Conservation (phyloP, 345 rosid species). For the Ricinus communis region DNA sequence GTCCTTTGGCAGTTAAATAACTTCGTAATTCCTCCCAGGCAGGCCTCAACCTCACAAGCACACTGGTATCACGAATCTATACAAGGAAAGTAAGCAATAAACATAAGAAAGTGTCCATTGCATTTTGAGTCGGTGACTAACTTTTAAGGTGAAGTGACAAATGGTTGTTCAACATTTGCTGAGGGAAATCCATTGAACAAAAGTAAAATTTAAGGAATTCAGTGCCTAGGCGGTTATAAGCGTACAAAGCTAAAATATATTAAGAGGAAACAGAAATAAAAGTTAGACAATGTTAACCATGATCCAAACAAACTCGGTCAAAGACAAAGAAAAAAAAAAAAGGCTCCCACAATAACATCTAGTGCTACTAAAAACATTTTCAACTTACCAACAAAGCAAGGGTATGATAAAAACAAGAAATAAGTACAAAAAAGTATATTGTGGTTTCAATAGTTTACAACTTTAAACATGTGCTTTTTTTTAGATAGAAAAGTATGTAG, state of each 20-base stretch:
- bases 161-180: background rate
- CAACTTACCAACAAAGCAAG: background rate
- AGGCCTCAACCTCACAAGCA: conserved; percentile 95
- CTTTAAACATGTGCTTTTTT: too few species aligned
- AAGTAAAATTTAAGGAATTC: background rate
- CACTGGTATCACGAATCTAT: conserved; percentile 71
- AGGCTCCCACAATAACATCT: background rate
- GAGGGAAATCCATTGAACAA: background rate
- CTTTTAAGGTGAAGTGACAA: too few species aligned
- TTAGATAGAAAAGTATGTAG: too few species aligned
- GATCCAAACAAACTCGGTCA: background rate
- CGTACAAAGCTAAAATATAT: background rate
- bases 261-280: background rate
- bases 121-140: too few species aligned
- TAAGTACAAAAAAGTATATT: too few species aligned
- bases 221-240: background rate
- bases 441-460: too few species aligned
- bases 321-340: background rate
- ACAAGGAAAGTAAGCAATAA: conserved; percentile 25
- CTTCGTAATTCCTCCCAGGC: conserved; percentile 97
- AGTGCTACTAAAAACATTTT: background rate
- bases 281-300: background rate
- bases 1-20: conserved; percentile 88
- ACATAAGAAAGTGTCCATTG: conserved; percentile 2
- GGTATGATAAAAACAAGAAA: background rate